These are phyloP conservation scores for Boletus smithii DNA, from an alignment of 1,284 basidiomycete species.

Conservation along the genomic window DNA sequence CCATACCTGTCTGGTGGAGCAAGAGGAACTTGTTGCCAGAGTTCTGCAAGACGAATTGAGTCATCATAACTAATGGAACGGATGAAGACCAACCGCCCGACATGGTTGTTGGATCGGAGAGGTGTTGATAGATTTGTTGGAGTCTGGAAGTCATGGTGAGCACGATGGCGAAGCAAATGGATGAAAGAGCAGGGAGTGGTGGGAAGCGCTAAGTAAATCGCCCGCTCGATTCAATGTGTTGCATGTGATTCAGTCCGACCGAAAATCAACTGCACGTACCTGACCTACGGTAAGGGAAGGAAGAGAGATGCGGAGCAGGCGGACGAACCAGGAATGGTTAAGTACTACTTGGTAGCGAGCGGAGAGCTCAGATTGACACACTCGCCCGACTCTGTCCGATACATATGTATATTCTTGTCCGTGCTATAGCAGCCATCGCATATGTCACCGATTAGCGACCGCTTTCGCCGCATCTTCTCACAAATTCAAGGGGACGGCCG, in stretches of 20 bases:
- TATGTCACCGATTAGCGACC: not conserved
- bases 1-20: constrained; percentile 76
- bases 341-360: not conserved
- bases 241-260: too few species aligned
- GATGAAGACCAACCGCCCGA: constrained; percentile 47
- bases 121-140: constrained; percentile 47
- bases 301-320: not conserved
- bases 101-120: constrained; percentile 39
- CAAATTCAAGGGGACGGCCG: not conserved
- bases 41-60: constrained; percentile 44
- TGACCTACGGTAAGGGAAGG: not conserved
- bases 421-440: too few species aligned
- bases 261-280: constrained; percentile 11
- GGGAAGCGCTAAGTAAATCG: too few species aligned
- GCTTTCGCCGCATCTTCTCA: constrained; percentile 2
- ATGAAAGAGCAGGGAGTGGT: too few species aligned
- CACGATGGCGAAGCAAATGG: too few species aligned
- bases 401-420: too few species aligned
- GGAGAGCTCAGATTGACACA: not conserved
- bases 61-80: not conserved
- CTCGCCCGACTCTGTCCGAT: constrained; percentile 4
- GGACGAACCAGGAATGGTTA: not conserved
- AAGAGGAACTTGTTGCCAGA: constrained; percentile 70
- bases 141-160: constrained; percentile 50
- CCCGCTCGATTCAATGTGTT: too few species aligned